phyloP scores from a whole-genome alignment of 2,329 filamentous ascomycete genomes.

The Mycosphaerella sp. region DNA sequence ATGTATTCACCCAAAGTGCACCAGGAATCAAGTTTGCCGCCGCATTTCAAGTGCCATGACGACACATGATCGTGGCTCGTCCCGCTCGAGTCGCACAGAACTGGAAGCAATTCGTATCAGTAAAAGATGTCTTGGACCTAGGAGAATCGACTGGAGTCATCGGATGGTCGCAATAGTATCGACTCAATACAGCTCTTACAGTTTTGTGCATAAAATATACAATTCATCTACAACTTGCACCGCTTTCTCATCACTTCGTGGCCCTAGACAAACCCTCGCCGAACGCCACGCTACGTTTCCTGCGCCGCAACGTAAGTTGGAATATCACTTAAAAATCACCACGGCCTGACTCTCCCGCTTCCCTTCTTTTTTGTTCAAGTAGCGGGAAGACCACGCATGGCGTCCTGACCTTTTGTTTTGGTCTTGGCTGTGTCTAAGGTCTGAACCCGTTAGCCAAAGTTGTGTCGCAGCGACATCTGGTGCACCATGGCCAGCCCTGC shows the following conservation, averaged over 20 bases:
- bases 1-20: no score
- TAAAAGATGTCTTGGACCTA: no score
- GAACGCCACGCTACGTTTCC: conserved; percentile 1
- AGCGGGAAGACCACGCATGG: background rate
- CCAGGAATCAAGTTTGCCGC: no score
- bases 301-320: background rate
- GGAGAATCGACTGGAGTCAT: no score
- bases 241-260: conserved; percentile 2
- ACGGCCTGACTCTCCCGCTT: background rate
- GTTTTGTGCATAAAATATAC: background rate
- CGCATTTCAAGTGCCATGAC: no score
- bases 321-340: background rate
- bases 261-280: background rate
- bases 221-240: background rate
- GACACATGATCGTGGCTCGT: no score
- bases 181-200: background rate
- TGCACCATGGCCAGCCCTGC: background rate
- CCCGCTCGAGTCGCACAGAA: no score
- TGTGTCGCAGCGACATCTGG: background rate
- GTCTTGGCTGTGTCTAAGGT: background rate
- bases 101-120: no score
- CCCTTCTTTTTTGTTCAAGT: background rate
- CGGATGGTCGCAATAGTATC: no score
- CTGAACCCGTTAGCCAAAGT: background rate
- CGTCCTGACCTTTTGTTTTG: background rate